Evolutionary conservation across 1,284 basidiomycete species (phyloP).

Genomic region (Rhodotorula sp.): DNA sequence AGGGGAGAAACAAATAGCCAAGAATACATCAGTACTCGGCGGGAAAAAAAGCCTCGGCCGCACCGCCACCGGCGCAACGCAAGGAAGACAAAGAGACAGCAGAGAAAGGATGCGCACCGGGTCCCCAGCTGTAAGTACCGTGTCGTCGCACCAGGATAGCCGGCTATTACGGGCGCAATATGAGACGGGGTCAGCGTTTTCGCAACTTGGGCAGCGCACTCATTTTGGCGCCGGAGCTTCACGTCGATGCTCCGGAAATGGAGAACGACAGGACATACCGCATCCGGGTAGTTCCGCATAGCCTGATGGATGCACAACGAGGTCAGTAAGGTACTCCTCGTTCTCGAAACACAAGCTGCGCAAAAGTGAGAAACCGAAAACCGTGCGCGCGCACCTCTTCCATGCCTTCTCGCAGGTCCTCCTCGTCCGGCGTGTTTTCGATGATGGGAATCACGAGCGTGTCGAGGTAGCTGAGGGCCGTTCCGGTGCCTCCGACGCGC

Average conservation of each 20-base stretch:
- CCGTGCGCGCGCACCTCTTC: constrained; percentile 51
- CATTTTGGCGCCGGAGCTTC: too few relatives aligned
- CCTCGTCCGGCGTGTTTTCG: constrained; percentile 80
- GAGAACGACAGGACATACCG: constrained; percentile 46
- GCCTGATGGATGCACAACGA: constrained; percentile 52
- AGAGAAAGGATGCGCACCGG: constrained; percentile 11
- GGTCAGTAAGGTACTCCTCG: background rate
- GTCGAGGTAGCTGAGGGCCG: constrained; percentile 72
- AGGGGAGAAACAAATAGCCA: too few relatives aligned
- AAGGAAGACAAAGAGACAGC: background rate
- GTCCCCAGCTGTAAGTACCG: constrained; percentile 52
- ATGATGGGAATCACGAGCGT: constrained; percentile 83
- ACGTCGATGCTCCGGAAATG: too few relatives aligned
- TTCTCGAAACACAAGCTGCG: background rate
- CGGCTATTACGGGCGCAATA: constrained; percentile 47
- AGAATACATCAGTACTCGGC: background rate
- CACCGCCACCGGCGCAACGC: too few relatives aligned
- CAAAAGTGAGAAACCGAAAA: too few relatives aligned
- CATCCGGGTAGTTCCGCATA: constrained; percentile 72
- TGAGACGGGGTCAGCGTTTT: too few relatives aligned
- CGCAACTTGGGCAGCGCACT: too few relatives aligned
- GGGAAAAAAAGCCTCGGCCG: too few relatives aligned
- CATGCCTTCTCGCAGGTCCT: constrained; percentile 81
- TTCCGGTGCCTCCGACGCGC: constrained; percentile 67
- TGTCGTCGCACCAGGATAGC: constrained; percentile 76